A percentile compares a stretch with the other conserved stretches of the same genome.
phyloP scores from a whole-genome alignment of 768 basidiomycete species.

The Tylopilus intermedius region DNA sequence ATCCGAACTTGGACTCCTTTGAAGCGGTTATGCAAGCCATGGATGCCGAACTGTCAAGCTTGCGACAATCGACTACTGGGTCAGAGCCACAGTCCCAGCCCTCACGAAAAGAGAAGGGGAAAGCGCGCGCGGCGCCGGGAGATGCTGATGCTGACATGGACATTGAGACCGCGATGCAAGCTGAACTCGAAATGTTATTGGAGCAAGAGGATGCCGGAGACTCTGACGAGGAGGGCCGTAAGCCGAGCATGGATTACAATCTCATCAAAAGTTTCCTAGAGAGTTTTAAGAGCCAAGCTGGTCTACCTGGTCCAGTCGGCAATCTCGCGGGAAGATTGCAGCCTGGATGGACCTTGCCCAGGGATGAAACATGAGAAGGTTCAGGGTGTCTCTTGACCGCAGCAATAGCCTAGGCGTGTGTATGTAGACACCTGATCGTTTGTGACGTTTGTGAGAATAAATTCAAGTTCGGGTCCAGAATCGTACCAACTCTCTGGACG shows the following conservation, averaged over 20 bases:
- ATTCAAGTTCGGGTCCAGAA: not conserved
- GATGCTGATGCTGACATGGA: constrained; percentile 52
- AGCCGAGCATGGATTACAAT: constrained; percentile 68
- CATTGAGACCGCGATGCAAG: constrained; percentile 85
- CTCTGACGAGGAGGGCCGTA: constrained; percentile 50
- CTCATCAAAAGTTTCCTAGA: constrained; percentile 96
- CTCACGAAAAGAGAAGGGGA: constrained; percentile 37
- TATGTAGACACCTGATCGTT: not conserved
- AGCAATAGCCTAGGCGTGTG: not conserved
- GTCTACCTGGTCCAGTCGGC: constrained; percentile 86
- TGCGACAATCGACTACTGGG: constrained; percentile 28
- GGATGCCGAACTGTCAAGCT: constrained; percentile 72
- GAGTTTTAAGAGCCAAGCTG: constrained; percentile 90
- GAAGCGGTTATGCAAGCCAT: constrained; percentile 96
- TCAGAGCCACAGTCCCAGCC: constrained; percentile 13
- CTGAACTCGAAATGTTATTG: constrained; percentile 67
- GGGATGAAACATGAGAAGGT: constrained; percentile 46
- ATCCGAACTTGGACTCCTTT: constrained; percentile 83
- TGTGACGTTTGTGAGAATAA: not conserved
- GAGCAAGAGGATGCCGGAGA: constrained; percentile 42
- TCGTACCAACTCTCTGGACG: not conserved
- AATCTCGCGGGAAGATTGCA: constrained; percentile 83
- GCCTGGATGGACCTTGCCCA: constrained; percentile 68
- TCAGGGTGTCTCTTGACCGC: too few species aligned
- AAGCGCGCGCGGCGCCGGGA: constrained; percentile 27